phyloP scores from a whole-genome alignment of 2,329 filamentous ascomycete genomes.

The Elsinoe perseae region DNA sequence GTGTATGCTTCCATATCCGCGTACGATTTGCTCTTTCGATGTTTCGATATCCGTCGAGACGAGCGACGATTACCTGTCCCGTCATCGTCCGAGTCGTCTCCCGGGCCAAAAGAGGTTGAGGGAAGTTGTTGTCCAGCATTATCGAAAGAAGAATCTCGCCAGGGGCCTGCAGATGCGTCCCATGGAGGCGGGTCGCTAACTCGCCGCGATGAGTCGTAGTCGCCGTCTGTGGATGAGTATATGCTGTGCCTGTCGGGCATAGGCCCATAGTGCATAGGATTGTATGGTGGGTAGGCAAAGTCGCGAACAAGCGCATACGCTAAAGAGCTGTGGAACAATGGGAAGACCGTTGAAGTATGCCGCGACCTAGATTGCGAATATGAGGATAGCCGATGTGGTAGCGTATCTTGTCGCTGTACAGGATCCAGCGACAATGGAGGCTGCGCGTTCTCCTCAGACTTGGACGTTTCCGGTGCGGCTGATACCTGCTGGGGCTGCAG shows the following conservation, averaged over 20 bases:
- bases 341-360: slow-evolving; percentile 49
- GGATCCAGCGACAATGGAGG: slow-evolving; percentile 6
- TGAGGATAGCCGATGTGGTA: slow-evolving; percentile 10
- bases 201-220: slow-evolving; percentile 87
- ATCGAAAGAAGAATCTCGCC: slow-evolving; percentile 33
- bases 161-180: slow-evolving; percentile 57
- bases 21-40: slow-evolving; percentile 53
- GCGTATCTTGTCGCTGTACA: not conserved
- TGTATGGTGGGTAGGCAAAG: slow-evolving; percentile 78
- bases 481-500: slow-evolving; percentile 8
- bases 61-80: slow-evolving; percentile 14
- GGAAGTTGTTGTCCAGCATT: slow-evolving; percentile 27
- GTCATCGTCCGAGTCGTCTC: slow-evolving; percentile 20
- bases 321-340: slow-evolving; percentile 75
- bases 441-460: slow-evolving; percentile 10
- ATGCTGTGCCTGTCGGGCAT: slow-evolving; percentile 53
- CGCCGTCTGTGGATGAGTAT: slow-evolving; percentile 35
- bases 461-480: not conserved
- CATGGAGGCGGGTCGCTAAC: slow-evolving; percentile 50
- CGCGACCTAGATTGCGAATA: slow-evolving; percentile 17
- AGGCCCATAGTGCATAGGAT: slow-evolving; percentile 92
- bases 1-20: slow-evolving; percentile 86
- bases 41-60: slow-evolving; percentile 23
- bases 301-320: slow-evolving; percentile 87
- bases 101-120: slow-evolving; percentile 28